A percentile compares a stretch with the other conserved stretches of the same genome.
phyloP scores from a whole-genome alignment of 2,329 filamentous ascomycete species.

The Tolypocladium capitatum region DNA sequence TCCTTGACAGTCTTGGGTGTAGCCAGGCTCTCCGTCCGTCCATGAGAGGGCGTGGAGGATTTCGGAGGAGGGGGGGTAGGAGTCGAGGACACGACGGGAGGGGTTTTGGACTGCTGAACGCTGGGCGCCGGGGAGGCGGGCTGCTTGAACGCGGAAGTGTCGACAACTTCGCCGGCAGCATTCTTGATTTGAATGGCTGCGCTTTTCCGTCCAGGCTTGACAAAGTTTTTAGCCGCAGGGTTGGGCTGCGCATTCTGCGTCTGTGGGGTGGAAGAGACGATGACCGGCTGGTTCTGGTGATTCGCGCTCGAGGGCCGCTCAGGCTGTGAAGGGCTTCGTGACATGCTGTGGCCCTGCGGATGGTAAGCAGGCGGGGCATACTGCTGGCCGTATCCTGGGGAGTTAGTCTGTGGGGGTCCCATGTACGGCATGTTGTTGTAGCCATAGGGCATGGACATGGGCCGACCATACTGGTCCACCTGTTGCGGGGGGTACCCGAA shows the following conservation, averaged over 20 bases:
- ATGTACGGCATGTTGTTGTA: slow-evolving; percentile 39
- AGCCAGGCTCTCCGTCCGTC: slow-evolving; percentile 55
- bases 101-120: slow-evolving; percentile 46
- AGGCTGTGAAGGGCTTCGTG: slow-evolving; percentile 71
- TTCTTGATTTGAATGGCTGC: slow-evolving; percentile 77
- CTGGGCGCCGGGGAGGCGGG: slow-evolving; percentile 43
- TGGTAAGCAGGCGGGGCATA: slow-evolving; percentile 26
- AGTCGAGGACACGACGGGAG: slow-evolving; percentile 59
- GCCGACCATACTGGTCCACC: slow-evolving; percentile 25
- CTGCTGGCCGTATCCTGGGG: slow-evolving; percentile 36
- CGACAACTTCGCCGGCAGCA: slow-evolving; percentile 62
- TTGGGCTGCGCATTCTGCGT: slow-evolving; percentile 49
- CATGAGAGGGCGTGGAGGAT: slow-evolving; percentile 53
- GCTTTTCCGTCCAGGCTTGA: slow-evolving; percentile 47
- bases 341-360: slow-evolving; percentile 58
- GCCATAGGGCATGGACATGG: slow-evolving; percentile 25
- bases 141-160: slow-evolving; percentile 48
- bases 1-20: slow-evolving; percentile 64
- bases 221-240: slow-evolving; percentile 29
- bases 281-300: slow-evolving; percentile 44
- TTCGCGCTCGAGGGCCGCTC: slow-evolving; percentile 53
- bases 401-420: slow-evolving; percentile 28
- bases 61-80: slow-evolving; percentile 74
- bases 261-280: slow-evolving; percentile 47
- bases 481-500: slow-evolving; percentile 38